A percentile compares a stretch with the other conserved stretches of the same genome.
Evolutionary conservation across 192 early-diverging fungal species (phyloP).

Genomic region (Backusella macrospora): DNA sequence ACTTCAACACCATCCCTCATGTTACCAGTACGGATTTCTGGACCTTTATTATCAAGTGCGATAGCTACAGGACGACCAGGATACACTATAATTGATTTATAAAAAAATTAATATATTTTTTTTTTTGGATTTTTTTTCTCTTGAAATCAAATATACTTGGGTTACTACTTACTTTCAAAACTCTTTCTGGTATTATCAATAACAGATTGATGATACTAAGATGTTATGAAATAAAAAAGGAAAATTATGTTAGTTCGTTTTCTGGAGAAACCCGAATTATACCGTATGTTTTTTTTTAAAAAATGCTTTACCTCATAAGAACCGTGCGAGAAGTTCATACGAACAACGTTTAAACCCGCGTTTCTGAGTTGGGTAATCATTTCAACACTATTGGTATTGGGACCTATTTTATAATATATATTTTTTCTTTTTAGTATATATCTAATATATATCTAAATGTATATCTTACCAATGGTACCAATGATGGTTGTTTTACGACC

Average conservation of each 20-base stretch:
- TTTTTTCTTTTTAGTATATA: too few relatives aligned
- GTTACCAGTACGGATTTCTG: conserved; percentile 86
- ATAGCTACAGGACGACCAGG: conserved; percentile 68
- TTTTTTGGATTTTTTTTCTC: background rate
- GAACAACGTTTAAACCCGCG: conserved; percentile 83
- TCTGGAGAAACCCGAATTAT: background rate
- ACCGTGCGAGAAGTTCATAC: conserved; percentile 74
- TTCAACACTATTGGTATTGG: conserved; percentile 80
- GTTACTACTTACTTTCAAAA: conserved; percentile 49
- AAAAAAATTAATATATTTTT: conserved; percentile 25
- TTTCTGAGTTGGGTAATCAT: conserved; percentile 74
- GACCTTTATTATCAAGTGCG: conserved; percentile 86
- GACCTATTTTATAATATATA: too few relatives aligned
- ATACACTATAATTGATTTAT: conserved; percentile 33
- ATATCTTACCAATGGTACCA: conserved; percentile 68
- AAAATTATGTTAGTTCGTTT: background rate
- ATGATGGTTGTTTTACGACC: conserved; percentile 83
- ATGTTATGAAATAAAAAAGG: conserved; percentile 13
- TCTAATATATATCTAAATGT: background rate
- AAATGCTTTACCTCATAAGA: conserved; percentile 50
- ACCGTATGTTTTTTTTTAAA: background rate
- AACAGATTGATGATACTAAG: conserved; percentile 62
- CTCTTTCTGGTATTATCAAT: conserved; percentile 59
- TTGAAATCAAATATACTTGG: too few relatives aligned
- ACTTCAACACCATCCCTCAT: conserved; percentile 76